Base-by-base conservation (phyloP, 2,329 filamentous ascomycete genomes). In the Chaetomium globosum region DNA sequence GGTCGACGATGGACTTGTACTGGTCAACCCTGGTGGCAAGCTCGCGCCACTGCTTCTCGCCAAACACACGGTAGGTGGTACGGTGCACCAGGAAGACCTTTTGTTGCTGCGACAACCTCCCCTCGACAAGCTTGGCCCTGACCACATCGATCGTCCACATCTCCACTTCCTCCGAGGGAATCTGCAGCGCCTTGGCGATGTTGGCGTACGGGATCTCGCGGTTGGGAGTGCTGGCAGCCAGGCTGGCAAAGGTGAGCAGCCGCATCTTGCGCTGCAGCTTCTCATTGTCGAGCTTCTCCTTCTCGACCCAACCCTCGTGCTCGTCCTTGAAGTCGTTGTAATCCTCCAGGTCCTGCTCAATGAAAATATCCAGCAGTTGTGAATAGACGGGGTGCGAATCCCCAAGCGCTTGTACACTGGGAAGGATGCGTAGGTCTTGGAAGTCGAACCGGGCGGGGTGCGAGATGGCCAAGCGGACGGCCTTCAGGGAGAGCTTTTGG, bases 81-180 rank as follows among this genome's bases (percentile, higher is more conserved):
- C 95, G 89, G 84, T 99, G 95, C 68, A 99, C 92, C 61, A 97
- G 85, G 85, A 99, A 98, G 69, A 94, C 91, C 77, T 92, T 87
- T 77, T 92, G 93, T 77, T 94, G 86, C 82, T 99, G 95, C 65
- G 91, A 95, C 72, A 99, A 87, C 81, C 96, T 96, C 76, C 95
- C 95, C 82, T 99, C 95, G 60, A 99, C 92, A 46, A 99, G 87
- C 39, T 93, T 93, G 56, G 93, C 92, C 71, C 95, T 92, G 80
- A 99, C 97, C 72, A 96, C 93, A 77, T 99, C 95, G 74, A 99
- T 99, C 71, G 96, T 92, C 95, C 95, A 99, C 85, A 94, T 90
- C 84, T 99, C 95, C 51, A 98, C 92, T 69, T 98, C 92, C 69
- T 91, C 88, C 55, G 81, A 76, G 54, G 92, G 88, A 63, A 99